phyloP scores from a whole-genome alignment of 768 basidiomycete genomes.

The Nevesoporus exiguus region DNA sequence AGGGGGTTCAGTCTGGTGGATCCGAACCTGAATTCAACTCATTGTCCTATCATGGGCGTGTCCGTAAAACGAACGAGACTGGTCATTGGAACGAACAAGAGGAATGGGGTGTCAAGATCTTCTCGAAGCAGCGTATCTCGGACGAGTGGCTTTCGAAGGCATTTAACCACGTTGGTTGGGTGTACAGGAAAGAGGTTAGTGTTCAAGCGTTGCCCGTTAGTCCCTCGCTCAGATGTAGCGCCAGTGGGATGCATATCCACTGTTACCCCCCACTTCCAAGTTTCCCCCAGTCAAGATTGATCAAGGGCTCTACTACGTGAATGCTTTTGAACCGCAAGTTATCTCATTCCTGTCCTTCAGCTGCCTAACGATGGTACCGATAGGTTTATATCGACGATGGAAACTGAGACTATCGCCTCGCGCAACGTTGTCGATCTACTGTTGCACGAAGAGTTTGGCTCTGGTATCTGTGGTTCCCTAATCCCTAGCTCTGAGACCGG shows the following conservation, averaged over 20 bases:
- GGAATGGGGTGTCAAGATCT: slow-evolving; percentile 84
- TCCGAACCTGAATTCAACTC: slow-evolving; percentile 82
- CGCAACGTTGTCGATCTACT: slow-evolving; percentile 82
- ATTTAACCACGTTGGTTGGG: slow-evolving; percentile 79
- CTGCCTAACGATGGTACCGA: background rate
- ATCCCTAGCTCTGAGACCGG: slow-evolving; percentile 26
- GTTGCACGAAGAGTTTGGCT: slow-evolving; percentile 66
- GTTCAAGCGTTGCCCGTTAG: background rate
- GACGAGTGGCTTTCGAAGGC: slow-evolving; percentile 67
- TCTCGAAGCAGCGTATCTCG: slow-evolving; percentile 60
- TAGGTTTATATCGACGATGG: slow-evolving; percentile 90
- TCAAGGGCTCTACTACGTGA: slow-evolving; percentile 83
- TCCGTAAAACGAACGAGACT: slow-evolving; percentile 31
- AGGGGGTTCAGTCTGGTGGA: slow-evolving; percentile 52
- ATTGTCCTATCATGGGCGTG: slow-evolving; percentile 69
- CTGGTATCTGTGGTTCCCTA: slow-evolving; percentile 61
- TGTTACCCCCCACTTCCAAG: slow-evolving; percentile 56
- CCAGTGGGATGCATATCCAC: slow-evolving; percentile 81
- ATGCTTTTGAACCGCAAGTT: slow-evolving; percentile 84
- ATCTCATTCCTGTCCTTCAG: background rate
- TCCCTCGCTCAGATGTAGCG: slow-evolving; percentile 3
- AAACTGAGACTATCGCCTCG: slow-evolving; percentile 82
- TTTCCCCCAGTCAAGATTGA: slow-evolving; percentile 82
- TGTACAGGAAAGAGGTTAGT: slow-evolving; percentile 70
- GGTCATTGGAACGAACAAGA: slow-evolving; percentile 22